Percentiles rank a stretch among this genome's conserved stretches.
These are phyloP conservation scores for Fusarium bulbicola DNA, from an alignment of 2,329 filamentous ascomycete species.

Conservation along the genomic window DNA sequence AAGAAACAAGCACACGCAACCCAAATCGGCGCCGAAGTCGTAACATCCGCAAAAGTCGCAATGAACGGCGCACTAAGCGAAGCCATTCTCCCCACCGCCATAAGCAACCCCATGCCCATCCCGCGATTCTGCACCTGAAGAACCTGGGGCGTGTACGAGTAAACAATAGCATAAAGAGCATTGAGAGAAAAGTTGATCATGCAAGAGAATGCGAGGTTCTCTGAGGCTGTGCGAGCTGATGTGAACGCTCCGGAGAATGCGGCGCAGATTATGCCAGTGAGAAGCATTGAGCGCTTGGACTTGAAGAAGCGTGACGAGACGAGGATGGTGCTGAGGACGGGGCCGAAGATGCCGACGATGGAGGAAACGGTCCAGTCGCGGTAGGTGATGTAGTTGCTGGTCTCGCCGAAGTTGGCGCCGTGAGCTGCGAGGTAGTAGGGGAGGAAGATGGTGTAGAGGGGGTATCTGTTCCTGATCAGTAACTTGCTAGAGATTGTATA, in stretches of 20 bases:
- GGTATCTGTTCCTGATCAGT: background rate
- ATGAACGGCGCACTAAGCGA: background rate
- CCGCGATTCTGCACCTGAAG: constrained; percentile 1
- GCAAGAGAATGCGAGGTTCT: background rate
- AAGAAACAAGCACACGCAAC: background rate
- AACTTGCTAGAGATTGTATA: rapidly evolving
- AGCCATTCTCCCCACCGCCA: background rate
- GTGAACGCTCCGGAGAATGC: background rate
- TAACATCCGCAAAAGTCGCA: background rate
- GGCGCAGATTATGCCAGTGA: background rate
- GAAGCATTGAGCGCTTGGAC: background rate
- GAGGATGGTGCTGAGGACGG: background rate
- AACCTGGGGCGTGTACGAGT: background rate
- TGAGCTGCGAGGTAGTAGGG: background rate
- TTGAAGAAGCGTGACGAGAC: background rate
- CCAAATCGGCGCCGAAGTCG: background rate
- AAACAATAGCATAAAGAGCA: background rate
- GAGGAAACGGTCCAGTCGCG: background rate
- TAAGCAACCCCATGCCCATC: background rate
- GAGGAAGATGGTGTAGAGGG: background rate
- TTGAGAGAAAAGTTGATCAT: constrained; percentile 1
- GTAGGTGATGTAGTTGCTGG: background rate
- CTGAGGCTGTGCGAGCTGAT: background rate
- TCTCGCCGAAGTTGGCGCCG: background rate
- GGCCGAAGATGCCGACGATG: background rate